Evolutionary conservation across 2,329 filamentous ascomycete species (phyloP), one percentile per base, ranked within the genome.

Genomic region (Fusarium irregulare): DNA sequence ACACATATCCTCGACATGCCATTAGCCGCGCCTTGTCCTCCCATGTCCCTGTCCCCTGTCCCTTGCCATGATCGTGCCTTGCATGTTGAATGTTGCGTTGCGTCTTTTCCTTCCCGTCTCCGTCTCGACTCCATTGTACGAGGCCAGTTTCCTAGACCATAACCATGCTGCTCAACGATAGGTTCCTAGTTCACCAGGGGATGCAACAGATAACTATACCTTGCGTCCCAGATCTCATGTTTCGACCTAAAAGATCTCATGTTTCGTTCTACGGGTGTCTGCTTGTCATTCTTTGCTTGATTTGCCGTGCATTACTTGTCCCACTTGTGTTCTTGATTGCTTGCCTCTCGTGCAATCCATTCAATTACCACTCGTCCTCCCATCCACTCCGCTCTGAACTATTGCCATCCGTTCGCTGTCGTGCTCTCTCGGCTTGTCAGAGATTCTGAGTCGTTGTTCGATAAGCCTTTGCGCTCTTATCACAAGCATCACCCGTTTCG

Each of bases 301-400:
- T 61, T 74, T 74, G 67, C 45, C 53, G 51, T 60, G 42, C 57
- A 37, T 63, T 47, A 56, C 62, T 55, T 71, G 57, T 44, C 54
- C 56, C 58, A 50, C 64, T 56, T 66, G 72, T 73, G 59, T 62
- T 59, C 53, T 67, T 61, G 65, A 65, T 68, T 75, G 72, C 63
- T 53, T 50, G 18, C 44, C 49, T 60, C 63, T 71, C 47, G 70
- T 74, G 66, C 64, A 61, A 66, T 60, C 66, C 45, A 64, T 64
- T 71, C 64, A 67, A 67, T 72, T 65, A 66, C 64, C 70, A 71
- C 70, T 71, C 64, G 73, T 75, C 73, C 73, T 63, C 73, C 71
- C 66, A 56, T 49, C 41, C 32, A 23, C 30, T 54, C 58, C 46
- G 34, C 50, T 60, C 32, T 50, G 25, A 44, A 30, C 49, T 42